Evolutionary conservation across 179 eudicot genomes (phyloP), one percentile per base, ranked within the genome.

Genomic region (Spergularia azorica): DNA sequence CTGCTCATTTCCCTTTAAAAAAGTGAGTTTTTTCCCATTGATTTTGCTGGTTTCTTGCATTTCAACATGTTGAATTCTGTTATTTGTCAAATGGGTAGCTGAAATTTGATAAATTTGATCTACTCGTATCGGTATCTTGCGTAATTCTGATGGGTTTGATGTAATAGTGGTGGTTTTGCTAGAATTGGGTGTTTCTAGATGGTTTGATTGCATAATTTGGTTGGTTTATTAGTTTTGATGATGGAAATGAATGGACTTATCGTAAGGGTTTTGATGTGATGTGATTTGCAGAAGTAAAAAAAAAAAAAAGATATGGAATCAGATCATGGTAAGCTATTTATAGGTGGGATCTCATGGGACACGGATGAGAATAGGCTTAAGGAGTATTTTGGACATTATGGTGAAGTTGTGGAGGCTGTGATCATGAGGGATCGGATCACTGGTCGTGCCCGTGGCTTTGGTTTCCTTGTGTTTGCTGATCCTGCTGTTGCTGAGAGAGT

Each of bases 281-380:
- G 69, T 82, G 74, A 78, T 74, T 74, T 79, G 79, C 77, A 82
- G 82, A 72, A 70, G 32, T 36, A 61, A 70, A 71, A 71, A 43
- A 16, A 68, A 21, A 14, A 46, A 70, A 78, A 77, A 85, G 76
- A 84, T 67, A 94, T 94, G 98, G 91, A 94, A 77, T 88, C 90
- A 9, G 98, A 94, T 84, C 91, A 87, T 63, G 95, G 97, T 36
- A 92, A 92, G 84, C 83, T 92, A 48, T 92, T 92, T 71, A 85
- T 92, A 48, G 97, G 97, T 78, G 97, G 97, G 75, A 92, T 92
- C 70, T 92, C 97, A 0, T 92, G 97, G 97, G 97, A 92, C 82
- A 92, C 97, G 18, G 82, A 88, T 84, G 97, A 91, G 81, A 90
- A 90, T 43, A 87, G 97, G 12, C 87, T 91, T 39, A 87, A 84